Evolutionary conservation across 768 basidiomycete genomes (phyloP).

Genomic region (Pleurotus giganteus): DNA sequence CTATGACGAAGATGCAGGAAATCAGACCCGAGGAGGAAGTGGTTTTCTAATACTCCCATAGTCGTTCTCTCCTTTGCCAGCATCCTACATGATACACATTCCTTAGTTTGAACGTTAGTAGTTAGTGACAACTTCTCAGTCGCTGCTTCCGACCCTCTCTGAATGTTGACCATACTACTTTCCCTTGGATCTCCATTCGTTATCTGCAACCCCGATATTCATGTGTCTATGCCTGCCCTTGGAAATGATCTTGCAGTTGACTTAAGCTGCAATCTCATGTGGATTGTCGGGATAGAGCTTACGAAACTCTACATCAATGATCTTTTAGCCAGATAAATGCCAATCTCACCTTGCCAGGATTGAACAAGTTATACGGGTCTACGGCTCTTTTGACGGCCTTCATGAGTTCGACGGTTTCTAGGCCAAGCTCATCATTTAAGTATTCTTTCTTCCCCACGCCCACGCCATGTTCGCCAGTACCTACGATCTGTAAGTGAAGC

Average conservation of each 20-base stretch:
- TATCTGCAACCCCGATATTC: no score
- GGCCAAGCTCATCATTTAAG: constrained; percentile 79
- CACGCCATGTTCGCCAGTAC: constrained; percentile 86
- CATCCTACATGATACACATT: no score
- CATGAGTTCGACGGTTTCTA: constrained; percentile 82
- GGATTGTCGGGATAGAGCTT: neutral
- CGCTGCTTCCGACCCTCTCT: no score
- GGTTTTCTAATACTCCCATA: constrained; percentile 12
- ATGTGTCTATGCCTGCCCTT: no score
- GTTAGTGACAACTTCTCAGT: no score
- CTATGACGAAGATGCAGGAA: constrained; percentile 66
- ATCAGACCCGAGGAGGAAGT: constrained; percentile 45
- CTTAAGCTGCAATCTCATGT: no score
- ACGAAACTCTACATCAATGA: no score
- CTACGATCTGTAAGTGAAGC: constrained; percentile 31
- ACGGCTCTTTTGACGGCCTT: constrained; percentile 76
- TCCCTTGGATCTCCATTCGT: no score
- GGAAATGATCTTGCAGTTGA: no score
- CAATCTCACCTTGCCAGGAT: constrained; percentile 77
- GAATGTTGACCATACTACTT: no score
- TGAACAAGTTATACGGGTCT: constrained; percentile 80
- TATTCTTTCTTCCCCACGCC: constrained; percentile 87
- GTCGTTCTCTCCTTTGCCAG: neutral
- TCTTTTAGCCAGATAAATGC: no score
- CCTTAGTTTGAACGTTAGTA: no score